phyloP scores from a whole-genome alignment of 805 yeast species.

The Wickerhamiella cacticola region DNA sequence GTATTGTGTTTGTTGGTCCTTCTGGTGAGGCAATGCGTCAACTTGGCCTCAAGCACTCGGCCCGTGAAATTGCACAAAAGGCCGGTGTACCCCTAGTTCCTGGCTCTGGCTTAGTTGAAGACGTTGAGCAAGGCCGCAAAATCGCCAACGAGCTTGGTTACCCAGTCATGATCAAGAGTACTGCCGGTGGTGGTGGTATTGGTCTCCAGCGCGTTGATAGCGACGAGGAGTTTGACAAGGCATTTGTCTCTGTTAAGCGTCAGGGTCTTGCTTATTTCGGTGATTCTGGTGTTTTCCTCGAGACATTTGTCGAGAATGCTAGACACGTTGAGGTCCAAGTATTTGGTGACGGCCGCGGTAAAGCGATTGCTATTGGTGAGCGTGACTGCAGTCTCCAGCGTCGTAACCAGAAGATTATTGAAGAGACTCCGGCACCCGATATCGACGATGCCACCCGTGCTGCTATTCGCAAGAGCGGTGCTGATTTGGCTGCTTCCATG shows the following conservation, averaged over 20 bases:
- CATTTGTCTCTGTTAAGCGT: constrained; percentile 82
- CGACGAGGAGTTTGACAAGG: constrained; percentile 66
- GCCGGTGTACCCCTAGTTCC: constrained; percentile 97
- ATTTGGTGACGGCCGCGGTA: constrained; percentile 91
- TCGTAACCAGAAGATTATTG: constrained; percentile 91
- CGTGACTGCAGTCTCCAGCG: constrained; percentile 96
- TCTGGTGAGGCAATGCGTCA: constrained; percentile 84
- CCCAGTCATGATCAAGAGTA: constrained; percentile 92
- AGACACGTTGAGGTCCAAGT: constrained; percentile 95
- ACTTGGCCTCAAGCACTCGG: constrained; percentile 91
- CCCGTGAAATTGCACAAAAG: constrained; percentile 78
- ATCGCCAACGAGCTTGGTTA: constrained; percentile 64
- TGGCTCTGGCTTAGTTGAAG: constrained; percentile 75
- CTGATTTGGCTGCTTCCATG: constrained; percentile 66
- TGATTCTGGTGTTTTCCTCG: constrained; percentile 90
- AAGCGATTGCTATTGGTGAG: constrained; percentile 89
- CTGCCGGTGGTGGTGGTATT: constrained; percentile 99
- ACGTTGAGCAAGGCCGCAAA: constrained; percentile 59
- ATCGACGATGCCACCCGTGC: constrained; percentile 68
- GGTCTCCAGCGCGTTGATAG: constrained; percentile 89
- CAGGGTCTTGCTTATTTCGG: constrained; percentile 91
- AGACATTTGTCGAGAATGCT: constrained; percentile 86
- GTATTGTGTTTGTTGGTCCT: constrained; percentile 92
- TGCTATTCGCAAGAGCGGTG: constrained; percentile 72
- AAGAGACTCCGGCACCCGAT: constrained; percentile 96